Evolutionary conservation across 371 early-diverging fungal species (phyloP).

Genomic region (Dichotomocladium elegans): DNA sequence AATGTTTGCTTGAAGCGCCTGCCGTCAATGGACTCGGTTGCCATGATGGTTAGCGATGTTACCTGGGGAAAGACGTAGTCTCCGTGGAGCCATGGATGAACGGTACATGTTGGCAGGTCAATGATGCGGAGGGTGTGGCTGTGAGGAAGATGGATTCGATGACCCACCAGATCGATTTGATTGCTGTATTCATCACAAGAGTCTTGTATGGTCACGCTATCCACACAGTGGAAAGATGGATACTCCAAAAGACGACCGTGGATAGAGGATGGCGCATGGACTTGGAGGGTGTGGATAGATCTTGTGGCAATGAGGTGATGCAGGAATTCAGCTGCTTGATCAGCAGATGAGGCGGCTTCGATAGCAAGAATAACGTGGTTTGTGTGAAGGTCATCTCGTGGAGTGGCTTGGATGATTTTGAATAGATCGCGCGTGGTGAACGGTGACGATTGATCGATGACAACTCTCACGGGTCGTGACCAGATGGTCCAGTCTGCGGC

Average conservation of each 20-base stretch:
- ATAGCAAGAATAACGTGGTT: not conserved
- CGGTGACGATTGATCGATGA: not conserved
- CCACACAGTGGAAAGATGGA: not conserved
- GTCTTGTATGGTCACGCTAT: not conserved
- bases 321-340: not conserved
- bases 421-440: not conserved
- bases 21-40: conserved; percentile 13
- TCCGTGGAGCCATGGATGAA: conserved; percentile 1
- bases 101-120: not conserved
- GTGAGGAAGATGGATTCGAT: not conserved
- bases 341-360: not conserved
- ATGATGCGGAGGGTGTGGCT: not conserved
- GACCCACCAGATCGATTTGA: not conserved
- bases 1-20: conserved; percentile 12
- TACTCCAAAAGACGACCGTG: not conserved
- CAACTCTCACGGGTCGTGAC: conserved; percentile 9
- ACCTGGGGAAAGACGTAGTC: conserved; percentile 11
- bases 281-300: not conserved
- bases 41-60: conserved; percentile 6
- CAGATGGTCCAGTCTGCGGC: conserved; percentile 10
- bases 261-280: not conserved
- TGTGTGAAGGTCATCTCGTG: not conserved
- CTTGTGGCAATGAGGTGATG: conserved; percentile 2
- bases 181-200: not conserved
- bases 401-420: not conserved